A percentile compares a stretch with the other conserved stretches of the same genome.
Conservation (phyloP, 208 protist species). For the Herpetomonas muscarum region DNA sequence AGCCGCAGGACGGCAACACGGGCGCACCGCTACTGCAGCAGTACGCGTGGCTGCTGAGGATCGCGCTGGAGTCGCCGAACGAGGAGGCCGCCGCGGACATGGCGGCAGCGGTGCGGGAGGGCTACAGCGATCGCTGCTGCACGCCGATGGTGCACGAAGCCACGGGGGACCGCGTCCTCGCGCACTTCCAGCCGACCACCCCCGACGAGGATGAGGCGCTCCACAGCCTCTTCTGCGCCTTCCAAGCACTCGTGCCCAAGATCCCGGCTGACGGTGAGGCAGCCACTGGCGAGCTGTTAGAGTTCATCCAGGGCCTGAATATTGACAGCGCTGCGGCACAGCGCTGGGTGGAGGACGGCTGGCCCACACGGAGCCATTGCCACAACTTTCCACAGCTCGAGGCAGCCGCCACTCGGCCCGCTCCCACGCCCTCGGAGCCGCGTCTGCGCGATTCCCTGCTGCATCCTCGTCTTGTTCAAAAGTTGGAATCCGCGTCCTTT, state of each 20-base stretch:
- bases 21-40: slow-evolving; percentile 25
- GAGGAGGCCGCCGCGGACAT: slow-evolving; percentile 78
- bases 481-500: slow-evolving; percentile 50
- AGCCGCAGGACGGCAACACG: slow-evolving; percentile 16
- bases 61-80: slow-evolving; percentile 51
- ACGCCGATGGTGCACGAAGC: slow-evolving; percentile 1
- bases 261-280: neutral
- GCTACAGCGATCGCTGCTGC: slow-evolving; percentile 42
- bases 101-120: slow-evolving; percentile 64
- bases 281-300: slow-evolving; percentile 24
- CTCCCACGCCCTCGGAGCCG: slow-evolving; percentile 10
- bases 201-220: slow-evolving; percentile 29
- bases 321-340: slow-evolving; percentile 1
- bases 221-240: slow-evolving; percentile 30
- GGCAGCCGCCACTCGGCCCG: slow-evolving; percentile 6
- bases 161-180: slow-evolving; percentile 10
- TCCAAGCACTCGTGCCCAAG: slow-evolving; percentile 18
- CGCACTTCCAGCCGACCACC: slow-evolving; percentile 21
- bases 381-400: slow-evolving; percentile 73
- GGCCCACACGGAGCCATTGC: slow-evolving; percentile 46
- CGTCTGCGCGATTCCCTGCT: slow-evolving; percentile 71
- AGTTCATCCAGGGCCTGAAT: slow-evolving; percentile 47
- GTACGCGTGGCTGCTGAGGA: slow-evolving; percentile 70
- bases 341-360: slow-evolving; percentile 13
- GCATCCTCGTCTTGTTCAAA: slow-evolving; percentile 33